Conservation (phyloP, 495 filamentous ascomycete species). For the Chaetomium tenue region DNA sequence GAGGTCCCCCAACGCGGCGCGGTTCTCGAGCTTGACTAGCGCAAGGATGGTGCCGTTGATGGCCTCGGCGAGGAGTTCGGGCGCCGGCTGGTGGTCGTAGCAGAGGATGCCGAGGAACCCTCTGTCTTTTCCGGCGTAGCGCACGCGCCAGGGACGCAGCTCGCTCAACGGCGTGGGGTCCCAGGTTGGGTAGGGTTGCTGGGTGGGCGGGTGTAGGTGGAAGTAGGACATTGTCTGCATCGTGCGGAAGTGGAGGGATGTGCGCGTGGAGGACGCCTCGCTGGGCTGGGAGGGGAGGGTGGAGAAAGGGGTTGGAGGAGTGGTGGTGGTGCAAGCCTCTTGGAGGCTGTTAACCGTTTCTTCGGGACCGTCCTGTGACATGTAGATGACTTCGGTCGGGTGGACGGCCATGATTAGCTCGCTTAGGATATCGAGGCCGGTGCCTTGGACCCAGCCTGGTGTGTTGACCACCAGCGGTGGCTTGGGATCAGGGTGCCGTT, state of each 20-base stretch:
- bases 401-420: conserved; percentile 55
- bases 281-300: conserved; percentile 59
- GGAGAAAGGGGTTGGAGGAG: conserved; percentile 35
- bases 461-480: conserved; percentile 75
- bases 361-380: conserved; percentile 65
- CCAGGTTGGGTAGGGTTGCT: conserved; percentile 30
- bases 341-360: conserved; percentile 62
- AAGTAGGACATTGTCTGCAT: conserved; percentile 86
- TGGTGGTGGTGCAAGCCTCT: conserved; percentile 33
- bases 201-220: conserved; percentile 42
- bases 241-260: conserved; percentile 64
- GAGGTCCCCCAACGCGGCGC: conserved; percentile 36
- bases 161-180: conserved; percentile 40
- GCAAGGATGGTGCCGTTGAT: conserved; percentile 49
- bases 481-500: conserved; percentile 36
- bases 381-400: conserved; percentile 67
- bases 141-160: conserved; percentile 44
- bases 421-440: conserved; percentile 66
- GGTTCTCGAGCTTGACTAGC: conserved; percentile 39
- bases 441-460: conserved; percentile 78
- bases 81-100: conserved; percentile 48
- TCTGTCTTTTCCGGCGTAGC: conserved; percentile 31
- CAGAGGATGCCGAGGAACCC: conserved; percentile 46
- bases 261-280: conserved; percentile 61
- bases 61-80: conserved; percentile 40